phyloP scores from a whole-genome alignment of 495 filamentous ascomycete species.

The Neurospora intermedia region DNA sequence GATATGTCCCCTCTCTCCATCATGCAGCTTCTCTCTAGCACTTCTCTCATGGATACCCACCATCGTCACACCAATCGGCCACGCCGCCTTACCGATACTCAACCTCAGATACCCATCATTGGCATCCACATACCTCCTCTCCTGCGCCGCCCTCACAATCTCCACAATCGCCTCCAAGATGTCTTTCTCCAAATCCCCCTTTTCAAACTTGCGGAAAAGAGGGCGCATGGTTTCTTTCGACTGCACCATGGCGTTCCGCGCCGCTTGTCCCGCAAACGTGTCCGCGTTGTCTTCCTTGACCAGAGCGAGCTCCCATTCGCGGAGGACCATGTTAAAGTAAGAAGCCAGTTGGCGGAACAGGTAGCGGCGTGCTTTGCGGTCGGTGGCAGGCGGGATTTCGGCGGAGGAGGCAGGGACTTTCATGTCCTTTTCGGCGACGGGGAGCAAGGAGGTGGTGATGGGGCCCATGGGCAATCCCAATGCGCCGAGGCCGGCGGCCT shows the following conservation, averaged over 20 bases:
- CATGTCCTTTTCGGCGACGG: constrained; percentile 79
- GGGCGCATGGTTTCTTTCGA: constrained; percentile 78
- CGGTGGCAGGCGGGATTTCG: constrained; percentile 44
- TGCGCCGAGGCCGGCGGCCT: constrained; percentile 28
- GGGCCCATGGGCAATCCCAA: constrained; percentile 40
- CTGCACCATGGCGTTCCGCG: constrained; percentile 67
- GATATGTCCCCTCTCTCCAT: constrained; percentile 87
- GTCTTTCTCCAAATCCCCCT: constrained; percentile 61
- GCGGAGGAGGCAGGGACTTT: constrained; percentile 52
- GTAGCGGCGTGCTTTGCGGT: constrained; percentile 46
- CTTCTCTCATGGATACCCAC: constrained; percentile 97
- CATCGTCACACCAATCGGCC: constrained; percentile 99
- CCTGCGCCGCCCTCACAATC: constrained; percentile 84
- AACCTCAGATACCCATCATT: constrained; percentile 89
- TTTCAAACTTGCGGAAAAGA: constrained; percentile 82
- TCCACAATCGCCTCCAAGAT: constrained; percentile 82
- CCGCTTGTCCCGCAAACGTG: constrained; percentile 66
- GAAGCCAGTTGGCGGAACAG: constrained; percentile 80
- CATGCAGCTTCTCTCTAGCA: constrained; percentile 88
- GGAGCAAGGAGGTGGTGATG: constrained; percentile 57
- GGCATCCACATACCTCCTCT: constrained; percentile 84
- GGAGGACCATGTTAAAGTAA: constrained; percentile 87
- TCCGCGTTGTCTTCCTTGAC: constrained; percentile 58
- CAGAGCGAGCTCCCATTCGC: constrained; percentile 76
- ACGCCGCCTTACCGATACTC: constrained; percentile 97